phyloP scores from a whole-genome alignment of 148 eudicot genomes.

The Dianthus caryophyllus region DNA sequence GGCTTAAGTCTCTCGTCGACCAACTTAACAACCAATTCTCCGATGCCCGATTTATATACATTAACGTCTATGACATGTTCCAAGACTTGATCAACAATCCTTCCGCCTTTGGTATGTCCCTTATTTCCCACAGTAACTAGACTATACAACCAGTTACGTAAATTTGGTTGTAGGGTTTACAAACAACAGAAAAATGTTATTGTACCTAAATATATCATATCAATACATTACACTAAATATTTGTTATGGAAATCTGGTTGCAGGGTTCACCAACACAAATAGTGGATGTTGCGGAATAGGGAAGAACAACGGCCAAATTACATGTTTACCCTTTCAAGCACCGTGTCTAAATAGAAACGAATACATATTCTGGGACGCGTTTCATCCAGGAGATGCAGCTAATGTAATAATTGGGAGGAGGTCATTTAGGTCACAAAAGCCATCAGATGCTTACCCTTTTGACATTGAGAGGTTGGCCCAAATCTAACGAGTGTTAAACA shows the following conservation, averaged over 20 bases:
- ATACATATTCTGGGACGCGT: constrained; percentile 68
- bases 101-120: constrained; percentile 28
- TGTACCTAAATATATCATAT: too few species aligned
- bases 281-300: constrained; percentile 91
- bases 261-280: constrained; percentile 70
- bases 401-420: constrained; percentile 43
- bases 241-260: neutral
- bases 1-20: constrained; percentile 39
- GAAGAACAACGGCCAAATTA: constrained; percentile 80
- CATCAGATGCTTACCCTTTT: constrained; percentile 49
- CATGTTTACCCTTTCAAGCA: constrained; percentile 57
- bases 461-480: constrained; percentile 47
- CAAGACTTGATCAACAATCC: constrained; percentile 30
- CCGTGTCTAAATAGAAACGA: constrained; percentile 50
- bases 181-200: too few species aligned
- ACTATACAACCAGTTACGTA: too few species aligned
- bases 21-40: constrained; percentile 27
- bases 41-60: constrained; percentile 39
- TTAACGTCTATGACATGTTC: constrained; percentile 45
- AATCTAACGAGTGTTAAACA: constrained; percentile 20
- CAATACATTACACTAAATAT: too few species aligned
- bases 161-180: too few species aligned
- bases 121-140: neutral
- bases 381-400: constrained; percentile 63
- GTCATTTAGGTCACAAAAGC: constrained; percentile 37